Conservation (phyloP, 192 early-diverging fungal genomes). For the Mortierella antarctica region DNA sequence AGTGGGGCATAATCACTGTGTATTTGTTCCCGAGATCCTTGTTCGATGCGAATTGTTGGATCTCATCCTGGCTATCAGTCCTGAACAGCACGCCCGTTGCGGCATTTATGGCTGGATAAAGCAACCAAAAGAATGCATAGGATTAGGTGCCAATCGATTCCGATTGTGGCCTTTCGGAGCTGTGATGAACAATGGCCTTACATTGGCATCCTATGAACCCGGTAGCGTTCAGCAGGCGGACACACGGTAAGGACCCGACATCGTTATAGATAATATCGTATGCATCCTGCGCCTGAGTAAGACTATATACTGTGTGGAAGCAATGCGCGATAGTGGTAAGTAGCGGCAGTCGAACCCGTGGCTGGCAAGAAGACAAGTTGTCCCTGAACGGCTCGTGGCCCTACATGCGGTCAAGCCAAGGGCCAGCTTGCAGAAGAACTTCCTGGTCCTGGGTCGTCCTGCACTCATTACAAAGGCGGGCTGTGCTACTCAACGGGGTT, state of each 20-base stretch:
- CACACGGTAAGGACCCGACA: constrained; percentile 62
- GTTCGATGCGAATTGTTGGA: constrained; percentile 59
- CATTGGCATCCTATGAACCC: constrained; percentile 70
- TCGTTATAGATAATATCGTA: constrained; percentile 57
- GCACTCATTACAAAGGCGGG: constrained; percentile 1
- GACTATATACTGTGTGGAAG: constrained; percentile 14
- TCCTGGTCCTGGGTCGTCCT: constrained; percentile 11
- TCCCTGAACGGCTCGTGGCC: background rate
- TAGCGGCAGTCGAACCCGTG: background rate
- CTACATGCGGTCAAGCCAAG: constrained; percentile 29
- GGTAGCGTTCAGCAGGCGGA: constrained; percentile 67
- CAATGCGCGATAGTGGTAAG: background rate
- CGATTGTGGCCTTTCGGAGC: background rate
- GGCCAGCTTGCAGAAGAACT: constrained; percentile 19
- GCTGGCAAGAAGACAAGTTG: background rate
- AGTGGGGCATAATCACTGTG: constrained; percentile 71
- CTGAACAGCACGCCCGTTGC: constrained; percentile 69
- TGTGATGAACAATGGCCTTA: constrained; percentile 22
- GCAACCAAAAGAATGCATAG: background rate
- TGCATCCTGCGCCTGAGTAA: constrained; percentile 19
- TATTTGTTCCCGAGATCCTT: constrained; percentile 53
- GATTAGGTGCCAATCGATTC: background rate
- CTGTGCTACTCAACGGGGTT: background rate
- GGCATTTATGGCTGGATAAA: constrained; percentile 37
- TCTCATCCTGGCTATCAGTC: constrained; percentile 57